A percentile compares a stretch with the other conserved stretches of the same genome.
These are phyloP conservation scores for Coniochaeta sp. DNA, from an alignment of 2,329 filamentous ascomycete species.

Conservation along the genomic window DNA sequence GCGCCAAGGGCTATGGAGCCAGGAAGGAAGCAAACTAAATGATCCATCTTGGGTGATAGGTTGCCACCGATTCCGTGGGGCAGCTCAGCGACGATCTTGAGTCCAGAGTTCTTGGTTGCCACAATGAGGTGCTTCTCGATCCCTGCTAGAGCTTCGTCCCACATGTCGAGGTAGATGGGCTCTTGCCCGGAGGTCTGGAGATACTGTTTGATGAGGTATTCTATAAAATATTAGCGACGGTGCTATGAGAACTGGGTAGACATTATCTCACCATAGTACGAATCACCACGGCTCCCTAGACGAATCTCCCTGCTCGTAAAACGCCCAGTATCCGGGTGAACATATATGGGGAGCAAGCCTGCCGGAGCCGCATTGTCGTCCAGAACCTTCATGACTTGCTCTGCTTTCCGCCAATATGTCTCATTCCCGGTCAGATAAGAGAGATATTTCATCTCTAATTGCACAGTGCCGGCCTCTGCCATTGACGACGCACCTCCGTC, in stretches of 20 bases:
- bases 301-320: constrained; percentile 63
- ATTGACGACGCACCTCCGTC: constrained; percentile 62
- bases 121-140: constrained; percentile 66
- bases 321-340: constrained; percentile 54
- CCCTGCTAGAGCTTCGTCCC: constrained; percentile 59
- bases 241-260: not conserved
- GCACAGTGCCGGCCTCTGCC: constrained; percentile 62
- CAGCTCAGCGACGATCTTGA: constrained; percentile 63
- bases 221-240: not conserved
- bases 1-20: constrained; percentile 64
- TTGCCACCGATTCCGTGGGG: constrained; percentile 48
- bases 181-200: constrained; percentile 57
- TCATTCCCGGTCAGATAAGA: constrained; percentile 64
- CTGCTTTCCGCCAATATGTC: constrained; percentile 62
- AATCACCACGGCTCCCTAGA: constrained; percentile 64
- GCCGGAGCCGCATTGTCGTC: constrained; percentile 57
- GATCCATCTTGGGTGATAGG: constrained; percentile 65
- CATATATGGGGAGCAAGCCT: constrained; percentile 64
- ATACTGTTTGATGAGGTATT: constrained; percentile 73
- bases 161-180: constrained; percentile 62
- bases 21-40: constrained; percentile 70
- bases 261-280: constrained; percentile 53
- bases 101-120: constrained; percentile 53
- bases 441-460: constrained; percentile 70
- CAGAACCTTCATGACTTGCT: constrained; percentile 63